Percentiles rank a stretch among this genome's conserved stretches.
Evolutionary conservation across 352 stramenopile species (phyloP).

Genomic region (Phytopythium ostracodes): DNA sequence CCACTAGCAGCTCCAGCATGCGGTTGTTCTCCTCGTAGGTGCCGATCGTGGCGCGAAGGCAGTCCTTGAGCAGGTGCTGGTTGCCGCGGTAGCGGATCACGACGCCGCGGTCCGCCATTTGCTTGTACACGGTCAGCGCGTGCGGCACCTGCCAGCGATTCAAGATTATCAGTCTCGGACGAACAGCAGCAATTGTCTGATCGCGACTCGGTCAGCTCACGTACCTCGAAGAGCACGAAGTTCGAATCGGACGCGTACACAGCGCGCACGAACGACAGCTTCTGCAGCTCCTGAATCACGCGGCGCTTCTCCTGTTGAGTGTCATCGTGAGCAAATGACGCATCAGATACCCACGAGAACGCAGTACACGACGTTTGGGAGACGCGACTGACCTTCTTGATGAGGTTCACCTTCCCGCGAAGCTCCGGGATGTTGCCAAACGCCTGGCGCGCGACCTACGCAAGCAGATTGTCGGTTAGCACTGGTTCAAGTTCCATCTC

Average conservation of each 20-base stretch:
- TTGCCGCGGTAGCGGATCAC: conserved; percentile 97
- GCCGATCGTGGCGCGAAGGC: conserved; percentile 94
- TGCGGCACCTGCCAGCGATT: conserved; percentile 57
- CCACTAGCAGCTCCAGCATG: conserved; percentile 86
- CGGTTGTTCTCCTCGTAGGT: conserved; percentile 91
- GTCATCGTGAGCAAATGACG: background rate
- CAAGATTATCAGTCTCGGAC: background rate
- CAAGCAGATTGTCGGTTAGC: background rate
- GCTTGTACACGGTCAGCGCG: conserved; percentile 92
- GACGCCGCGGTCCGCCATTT: conserved; percentile 91
- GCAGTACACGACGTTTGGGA: too few relatives aligned
- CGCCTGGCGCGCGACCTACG: conserved; percentile 55
- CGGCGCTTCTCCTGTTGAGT: conserved; percentile 65
- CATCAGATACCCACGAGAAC: background rate
- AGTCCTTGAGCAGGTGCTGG: conserved; percentile 94
- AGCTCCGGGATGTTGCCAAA: conserved; percentile 56
- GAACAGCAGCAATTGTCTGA: background rate
- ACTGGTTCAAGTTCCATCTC: background rate
- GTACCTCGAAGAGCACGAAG: conserved; percentile 96
- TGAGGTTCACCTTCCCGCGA: conserved; percentile 53
- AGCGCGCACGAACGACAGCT: conserved; percentile 89
- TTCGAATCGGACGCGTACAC: conserved; percentile 97
- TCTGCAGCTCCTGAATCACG: conserved; percentile 80
- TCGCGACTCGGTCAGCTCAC: background rate
- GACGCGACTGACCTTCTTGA: conserved; percentile 44